Evolutionary conservation across 495 filamentous ascomycete genomes (phyloP).

Genomic region (Trichodelitschia bisporula): DNA sequence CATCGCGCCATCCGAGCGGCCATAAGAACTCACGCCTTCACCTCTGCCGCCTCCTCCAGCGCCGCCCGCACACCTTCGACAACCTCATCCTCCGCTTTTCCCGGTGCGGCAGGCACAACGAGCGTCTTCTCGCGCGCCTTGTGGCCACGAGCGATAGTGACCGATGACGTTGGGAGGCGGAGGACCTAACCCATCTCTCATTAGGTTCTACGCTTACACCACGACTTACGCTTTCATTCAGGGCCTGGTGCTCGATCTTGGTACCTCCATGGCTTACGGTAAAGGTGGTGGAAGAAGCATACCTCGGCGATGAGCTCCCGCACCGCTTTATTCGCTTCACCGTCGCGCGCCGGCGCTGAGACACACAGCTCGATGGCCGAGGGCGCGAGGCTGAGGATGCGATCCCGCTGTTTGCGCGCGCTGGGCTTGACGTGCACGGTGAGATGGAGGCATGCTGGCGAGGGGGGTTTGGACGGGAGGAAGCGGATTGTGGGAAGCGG

Average conservation of each 20-base stretch:
- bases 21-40: no score
- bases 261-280: no score
- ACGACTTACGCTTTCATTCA: not conserved
- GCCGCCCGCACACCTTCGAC: no score
- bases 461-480: constrained; percentile 4
- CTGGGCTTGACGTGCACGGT: constrained; percentile 39
- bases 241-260: not conserved
- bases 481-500: constrained; percentile 5
- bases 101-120: no score
- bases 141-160: constrained; percentile 35
- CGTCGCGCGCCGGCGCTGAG: constrained; percentile 33
- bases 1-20: no score
- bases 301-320: constrained; percentile 38
- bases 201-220: not conserved
- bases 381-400: constrained; percentile 25
- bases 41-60: no score
- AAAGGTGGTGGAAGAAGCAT: no score
- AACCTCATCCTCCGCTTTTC: no score
- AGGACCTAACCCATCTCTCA: constrained; percentile 18
- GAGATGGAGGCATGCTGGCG: constrained; percentile 14
- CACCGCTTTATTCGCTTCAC: constrained; percentile 42
- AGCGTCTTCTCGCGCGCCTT: constrained; percentile 39
- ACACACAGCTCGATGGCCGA: constrained; percentile 35
- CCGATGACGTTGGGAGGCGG: constrained; percentile 33
- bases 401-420: constrained; percentile 32